Evolutionary conservation across 2,329 filamentous ascomycete species (phyloP).

Genomic region (Pseudofabraea citricarpa): DNA sequence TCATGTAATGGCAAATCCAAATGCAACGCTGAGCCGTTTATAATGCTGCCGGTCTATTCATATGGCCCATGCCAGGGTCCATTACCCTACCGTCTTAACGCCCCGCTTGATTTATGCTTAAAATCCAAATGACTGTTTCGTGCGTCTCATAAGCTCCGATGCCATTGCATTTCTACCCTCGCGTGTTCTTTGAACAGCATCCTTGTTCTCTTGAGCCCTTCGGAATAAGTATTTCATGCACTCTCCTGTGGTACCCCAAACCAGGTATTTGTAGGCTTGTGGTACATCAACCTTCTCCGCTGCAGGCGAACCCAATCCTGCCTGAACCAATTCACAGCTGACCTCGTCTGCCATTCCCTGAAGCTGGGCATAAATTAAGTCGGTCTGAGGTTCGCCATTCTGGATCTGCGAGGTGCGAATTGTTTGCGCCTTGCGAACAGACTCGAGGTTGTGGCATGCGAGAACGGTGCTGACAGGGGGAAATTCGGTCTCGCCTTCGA

Average conservation of each 20-base stretch:
- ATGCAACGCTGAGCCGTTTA: no score
- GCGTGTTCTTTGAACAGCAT: conserved; percentile 60
- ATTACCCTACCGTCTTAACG: no score
- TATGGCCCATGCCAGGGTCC: no score
- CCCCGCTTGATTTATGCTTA: no score
- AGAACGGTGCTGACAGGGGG: conserved; percentile 63
- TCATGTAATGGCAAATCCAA: no score
- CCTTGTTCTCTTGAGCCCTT: conserved; percentile 69
- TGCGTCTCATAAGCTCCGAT: conserved; percentile 53
- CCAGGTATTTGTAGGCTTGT: conserved; percentile 60
- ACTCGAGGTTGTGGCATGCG: conserved; percentile 77
- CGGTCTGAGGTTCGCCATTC: conserved; percentile 31
- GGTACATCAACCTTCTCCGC: conserved; percentile 42
- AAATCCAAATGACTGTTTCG: conserved; percentile 37
- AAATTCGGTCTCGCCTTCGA: conserved; percentile 39
- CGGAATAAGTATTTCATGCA: conserved; percentile 72
- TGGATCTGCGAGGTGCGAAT: conserved; percentile 40
- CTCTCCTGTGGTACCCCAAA: conserved; percentile 69
- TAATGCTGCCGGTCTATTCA: no score
- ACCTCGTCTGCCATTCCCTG: conserved; percentile 97
- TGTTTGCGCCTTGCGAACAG: conserved; percentile 54
- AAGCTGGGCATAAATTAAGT: conserved; percentile 69
- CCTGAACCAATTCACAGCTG: conserved; percentile 52
- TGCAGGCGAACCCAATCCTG: conserved; percentile 11
- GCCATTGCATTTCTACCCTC: conserved; percentile 59